phyloP scores from a whole-genome alignment of 441 rosid species.

The Metrosideros polymorpha region DNA sequence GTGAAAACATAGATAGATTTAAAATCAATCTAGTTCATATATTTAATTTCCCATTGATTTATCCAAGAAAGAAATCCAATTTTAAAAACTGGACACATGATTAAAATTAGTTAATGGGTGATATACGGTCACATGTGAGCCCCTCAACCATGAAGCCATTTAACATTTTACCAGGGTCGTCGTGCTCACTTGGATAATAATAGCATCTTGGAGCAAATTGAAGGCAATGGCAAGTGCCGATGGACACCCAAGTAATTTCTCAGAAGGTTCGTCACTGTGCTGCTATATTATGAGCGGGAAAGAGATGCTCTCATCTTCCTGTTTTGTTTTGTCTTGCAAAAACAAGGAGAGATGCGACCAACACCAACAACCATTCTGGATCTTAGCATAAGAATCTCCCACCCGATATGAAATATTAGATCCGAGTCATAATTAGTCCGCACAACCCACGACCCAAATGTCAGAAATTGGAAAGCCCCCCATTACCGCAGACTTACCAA shows the following conservation, averaged over 20 bases:
- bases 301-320: background rate
- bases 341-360: too few relatives aligned
- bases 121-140: too few relatives aligned
- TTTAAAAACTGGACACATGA: background rate
- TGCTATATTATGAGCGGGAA: background rate
- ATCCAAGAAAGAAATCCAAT: background rate
- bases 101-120: too few relatives aligned
- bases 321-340: too few relatives aligned
- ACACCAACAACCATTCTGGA: too few relatives aligned
- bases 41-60: background rate
- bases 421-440: too few relatives aligned
- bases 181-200: background rate
- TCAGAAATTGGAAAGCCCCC: background rate
- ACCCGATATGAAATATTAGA: accelerated
- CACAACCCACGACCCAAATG: background rate
- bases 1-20: background rate
- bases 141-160: too few relatives aligned
- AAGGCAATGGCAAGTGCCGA: background rate
- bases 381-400: background rate
- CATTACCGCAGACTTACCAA: background rate
- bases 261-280: background rate
- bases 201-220: background rate
- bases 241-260: background rate
- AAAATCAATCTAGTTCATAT: background rate
- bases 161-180: too few relatives aligned